Percentiles rank a stretch among this genome's conserved stretches.
Conservation (phyloP, 495 filamentous ascomycete species). For the Darksidea phi region DNA sequence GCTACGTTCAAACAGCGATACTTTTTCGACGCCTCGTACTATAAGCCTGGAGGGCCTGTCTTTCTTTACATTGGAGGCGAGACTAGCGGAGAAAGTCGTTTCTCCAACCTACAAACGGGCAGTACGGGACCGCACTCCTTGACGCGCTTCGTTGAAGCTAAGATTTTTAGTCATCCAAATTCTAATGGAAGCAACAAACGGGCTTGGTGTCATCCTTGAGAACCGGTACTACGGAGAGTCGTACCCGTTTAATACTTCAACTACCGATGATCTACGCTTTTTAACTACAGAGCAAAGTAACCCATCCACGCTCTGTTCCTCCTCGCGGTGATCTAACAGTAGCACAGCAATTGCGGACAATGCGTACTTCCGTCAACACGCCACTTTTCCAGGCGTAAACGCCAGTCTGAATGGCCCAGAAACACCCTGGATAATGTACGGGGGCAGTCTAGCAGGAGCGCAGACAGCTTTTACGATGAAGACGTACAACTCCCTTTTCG, state of each 20-base stretch:
- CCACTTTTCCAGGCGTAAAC: constrained; percentile 61
- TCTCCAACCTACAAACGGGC: constrained; percentile 44
- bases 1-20: constrained; percentile 63
- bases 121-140: neutral
- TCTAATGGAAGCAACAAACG: constrained; percentile 60
- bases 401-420: constrained; percentile 54
- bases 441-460: constrained; percentile 70
- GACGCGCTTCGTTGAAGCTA: neutral
- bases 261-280: constrained; percentile 63
- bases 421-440: constrained; percentile 66
- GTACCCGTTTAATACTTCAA: constrained; percentile 27
- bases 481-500: constrained; percentile 66
- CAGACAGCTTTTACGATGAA: constrained; percentile 68
- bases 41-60: constrained; percentile 67
- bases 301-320: neutral
- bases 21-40: constrained; percentile 67
- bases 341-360: constrained; percentile 60
- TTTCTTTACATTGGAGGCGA: constrained; percentile 67
- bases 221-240: constrained; percentile 39
- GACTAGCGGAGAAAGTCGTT: constrained; percentile 53
- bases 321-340: neutral
- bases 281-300: constrained; percentile 65
- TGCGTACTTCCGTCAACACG: constrained; percentile 66
- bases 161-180: constrained; percentile 47
- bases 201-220: constrained; percentile 71